Conservation (phyloP, 345 rosid species). For the Aethionema arabicum region DNA sequence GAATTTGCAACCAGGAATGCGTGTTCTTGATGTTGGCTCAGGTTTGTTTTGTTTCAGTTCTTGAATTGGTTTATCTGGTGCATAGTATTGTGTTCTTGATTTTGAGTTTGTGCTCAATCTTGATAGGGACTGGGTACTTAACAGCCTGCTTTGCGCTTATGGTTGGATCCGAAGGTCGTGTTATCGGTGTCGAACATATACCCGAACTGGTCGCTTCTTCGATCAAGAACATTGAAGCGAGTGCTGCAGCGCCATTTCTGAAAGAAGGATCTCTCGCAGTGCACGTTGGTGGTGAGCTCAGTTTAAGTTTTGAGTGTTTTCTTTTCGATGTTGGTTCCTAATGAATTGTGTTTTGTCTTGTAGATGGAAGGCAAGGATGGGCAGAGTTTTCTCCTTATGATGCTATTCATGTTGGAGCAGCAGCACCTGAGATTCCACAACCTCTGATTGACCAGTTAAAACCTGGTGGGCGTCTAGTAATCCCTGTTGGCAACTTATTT, state of each 20-base stretch:
- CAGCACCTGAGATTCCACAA: slow-evolving; percentile 86
- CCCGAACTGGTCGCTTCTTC: slow-evolving; percentile 76
- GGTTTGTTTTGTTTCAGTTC: slow-evolving; percentile 45
- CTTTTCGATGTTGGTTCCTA: neutral
- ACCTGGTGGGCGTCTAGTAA: slow-evolving; percentile 96
- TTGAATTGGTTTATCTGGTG: neutral
- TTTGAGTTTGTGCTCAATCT: slow-evolving; percentile 1
- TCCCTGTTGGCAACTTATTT: slow-evolving; percentile 80
- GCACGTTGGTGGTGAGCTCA: slow-evolving; percentile 71
- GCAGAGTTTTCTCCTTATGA: slow-evolving; percentile 86
- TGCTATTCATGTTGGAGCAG: slow-evolving; percentile 98
- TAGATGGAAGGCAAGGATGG: slow-evolving; percentile 98
- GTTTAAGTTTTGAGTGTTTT: neutral
- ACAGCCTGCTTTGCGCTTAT: slow-evolving; percentile 93
- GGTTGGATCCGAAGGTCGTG: slow-evolving; percentile 88
- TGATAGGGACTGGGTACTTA: slow-evolving; percentile 50
- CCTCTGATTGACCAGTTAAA: slow-evolving; percentile 82
- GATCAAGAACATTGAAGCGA: slow-evolving; percentile 59
- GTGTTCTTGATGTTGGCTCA: slow-evolving; percentile 91
- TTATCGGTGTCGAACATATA: slow-evolving; percentile 86
- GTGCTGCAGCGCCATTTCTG: slow-evolving; percentile 68
- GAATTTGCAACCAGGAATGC: slow-evolving; percentile 89
- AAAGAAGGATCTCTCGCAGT: slow-evolving; percentile 71
- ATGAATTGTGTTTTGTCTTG: neutral
- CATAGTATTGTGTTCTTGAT: neutral